Evolutionary conservation across 495 filamentous ascomycete genomes (phyloP), one percentile per base, ranked within the genome.

Genomic region (Sabuloglossum arenarium): DNA sequence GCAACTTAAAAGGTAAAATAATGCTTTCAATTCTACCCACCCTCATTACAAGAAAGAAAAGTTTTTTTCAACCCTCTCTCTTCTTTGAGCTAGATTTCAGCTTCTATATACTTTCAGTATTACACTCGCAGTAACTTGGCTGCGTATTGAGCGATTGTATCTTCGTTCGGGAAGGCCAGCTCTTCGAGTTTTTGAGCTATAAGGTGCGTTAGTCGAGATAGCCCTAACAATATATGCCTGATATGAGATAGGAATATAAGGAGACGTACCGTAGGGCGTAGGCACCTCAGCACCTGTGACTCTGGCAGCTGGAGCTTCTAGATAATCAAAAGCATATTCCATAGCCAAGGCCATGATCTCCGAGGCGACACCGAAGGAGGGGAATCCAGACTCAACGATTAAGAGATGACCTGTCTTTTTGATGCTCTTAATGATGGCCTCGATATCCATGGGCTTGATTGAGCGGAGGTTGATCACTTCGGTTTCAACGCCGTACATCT

Each of bases 381-480:
- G 91, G 79, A 88, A 98, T 58, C 93, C 91, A 46, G 87, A 94
- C 73, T 96, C 91, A 58, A 98, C 86, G 27, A 79, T 81, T 71
- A 98, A 80, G 58, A 98, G 77, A 64, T 82, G 83, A 65, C 85
- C 84, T 24, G 91, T 98, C 82, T 98, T 98, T 82, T 96, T 95
- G 65, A 97, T 84, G 14, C 88, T 94, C 69, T 90, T 86, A 66
- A 94, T 77, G 66, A 98, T 95, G 55, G 83, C 77, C 71, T 96
- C 89, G 42, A 98, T 80, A 67, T 98, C 91, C 54, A 98, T 75
- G 34, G 91, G 91, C 78, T 96, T 98, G 70, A 98, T 70, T 58
- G 88, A 94, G 61, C 91, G 87, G 53, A 98, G 81, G 76, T 98
- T 98, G 78, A 98, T 85, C 56, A 98, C 93, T 72, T 98, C 91